A percentile compares a stretch with the other conserved stretches of the same genome.
Evolutionary conservation across 129 eudicot genomes (phyloP).

Genomic region (Lonicera japonica): DNA sequence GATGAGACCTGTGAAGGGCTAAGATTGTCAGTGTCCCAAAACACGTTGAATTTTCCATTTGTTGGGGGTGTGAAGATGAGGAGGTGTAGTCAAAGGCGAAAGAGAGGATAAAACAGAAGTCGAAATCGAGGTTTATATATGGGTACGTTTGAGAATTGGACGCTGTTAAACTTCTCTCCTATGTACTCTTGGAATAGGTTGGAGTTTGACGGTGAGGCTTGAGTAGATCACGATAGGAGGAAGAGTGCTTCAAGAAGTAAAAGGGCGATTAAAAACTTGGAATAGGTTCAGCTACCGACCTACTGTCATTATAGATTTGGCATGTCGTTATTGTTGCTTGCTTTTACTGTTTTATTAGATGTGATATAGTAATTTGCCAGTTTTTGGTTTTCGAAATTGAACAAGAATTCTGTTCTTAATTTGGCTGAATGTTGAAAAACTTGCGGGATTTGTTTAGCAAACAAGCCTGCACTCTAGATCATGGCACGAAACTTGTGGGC

Average conservation of each 20-base stretch:
- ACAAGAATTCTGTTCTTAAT: too few relatives aligned
- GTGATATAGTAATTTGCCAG: too few relatives aligned
- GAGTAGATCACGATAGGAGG: slow-evolving; percentile 17
- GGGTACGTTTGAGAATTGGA: slow-evolving; percentile 62
- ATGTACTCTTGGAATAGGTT: slow-evolving; percentile 63
- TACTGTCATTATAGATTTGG: slow-evolving; percentile 28
- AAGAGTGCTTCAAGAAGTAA: slow-evolving; percentile 32
- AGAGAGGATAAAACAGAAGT: slow-evolving; percentile 69
- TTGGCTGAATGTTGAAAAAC: too few relatives aligned
- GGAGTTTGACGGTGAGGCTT: slow-evolving; percentile 30
- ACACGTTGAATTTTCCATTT: slow-evolving; percentile 61
- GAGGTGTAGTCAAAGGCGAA: slow-evolving; percentile 73
- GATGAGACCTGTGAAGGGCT: slow-evolving; percentile 43
- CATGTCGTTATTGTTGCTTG: too few relatives aligned
- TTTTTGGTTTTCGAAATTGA: too few relatives aligned
- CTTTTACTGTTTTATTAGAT: not conserved
- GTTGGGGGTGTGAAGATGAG: slow-evolving; percentile 53
- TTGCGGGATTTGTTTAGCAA: too few relatives aligned
- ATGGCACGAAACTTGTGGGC: not conserved
- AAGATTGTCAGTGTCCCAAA: slow-evolving; percentile 71
- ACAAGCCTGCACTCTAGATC: too few relatives aligned
- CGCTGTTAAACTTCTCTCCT: slow-evolving; percentile 60
- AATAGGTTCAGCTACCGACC: too few relatives aligned
- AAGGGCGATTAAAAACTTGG: slow-evolving; percentile 20
- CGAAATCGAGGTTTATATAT: slow-evolving; percentile 44